Evolutionary conservation across 805 yeast genomes (phyloP).

Genomic region (Cyberlindnera nakhonratchasimensis): DNA sequence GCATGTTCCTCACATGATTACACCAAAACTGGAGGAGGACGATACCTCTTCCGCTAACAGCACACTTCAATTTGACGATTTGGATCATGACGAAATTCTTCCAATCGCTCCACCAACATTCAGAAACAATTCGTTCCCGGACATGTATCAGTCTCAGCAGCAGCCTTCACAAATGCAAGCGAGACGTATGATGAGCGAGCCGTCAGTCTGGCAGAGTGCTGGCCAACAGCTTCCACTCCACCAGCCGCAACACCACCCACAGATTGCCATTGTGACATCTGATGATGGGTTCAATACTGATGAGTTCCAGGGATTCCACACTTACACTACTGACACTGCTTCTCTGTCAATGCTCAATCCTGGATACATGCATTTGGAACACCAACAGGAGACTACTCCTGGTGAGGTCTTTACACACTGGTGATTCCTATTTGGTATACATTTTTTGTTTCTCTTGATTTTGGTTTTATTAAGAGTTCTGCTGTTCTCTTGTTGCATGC

Average conservation of each 20-base stretch:
- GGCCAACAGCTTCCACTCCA: not conserved
- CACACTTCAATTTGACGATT: slow-evolving; percentile 19
- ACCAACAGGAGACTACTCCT: slow-evolving; percentile 13
- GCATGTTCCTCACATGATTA: slow-evolving; percentile 11
- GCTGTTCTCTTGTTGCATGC: slow-evolving; percentile 5
- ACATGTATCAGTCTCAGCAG: slow-evolving; percentile 9
- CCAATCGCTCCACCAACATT: slow-evolving; percentile 15
- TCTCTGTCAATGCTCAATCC: slow-evolving; percentile 19
- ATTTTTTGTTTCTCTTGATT: not conserved
- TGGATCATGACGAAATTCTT: slow-evolving; percentile 14
- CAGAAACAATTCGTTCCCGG: slow-evolving; percentile 16
- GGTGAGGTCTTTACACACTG: slow-evolving; percentile 19
- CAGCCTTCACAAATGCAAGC: slow-evolving; percentile 9
- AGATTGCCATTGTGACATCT: slow-evolving; percentile 1
- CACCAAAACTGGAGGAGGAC: slow-evolving; percentile 14
- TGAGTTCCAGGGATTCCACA: slow-evolving; percentile 20
- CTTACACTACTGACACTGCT: slow-evolving; percentile 9
- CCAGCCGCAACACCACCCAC: slow-evolving; percentile 9
- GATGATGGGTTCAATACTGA: slow-evolving; percentile 22
- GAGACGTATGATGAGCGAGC: slow-evolving; percentile 20
- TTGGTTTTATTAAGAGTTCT: not conserved
- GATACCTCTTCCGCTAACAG: slow-evolving; percentile 16
- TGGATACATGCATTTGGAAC: slow-evolving; percentile 20
- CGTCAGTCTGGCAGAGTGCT: slow-evolving; percentile 6
- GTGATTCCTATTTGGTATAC: slow-evolving; percentile 10